Base-by-base conservation (phyloP, 2,329 filamentous ascomycete genomes). In the Fusarium sp. region DNA sequence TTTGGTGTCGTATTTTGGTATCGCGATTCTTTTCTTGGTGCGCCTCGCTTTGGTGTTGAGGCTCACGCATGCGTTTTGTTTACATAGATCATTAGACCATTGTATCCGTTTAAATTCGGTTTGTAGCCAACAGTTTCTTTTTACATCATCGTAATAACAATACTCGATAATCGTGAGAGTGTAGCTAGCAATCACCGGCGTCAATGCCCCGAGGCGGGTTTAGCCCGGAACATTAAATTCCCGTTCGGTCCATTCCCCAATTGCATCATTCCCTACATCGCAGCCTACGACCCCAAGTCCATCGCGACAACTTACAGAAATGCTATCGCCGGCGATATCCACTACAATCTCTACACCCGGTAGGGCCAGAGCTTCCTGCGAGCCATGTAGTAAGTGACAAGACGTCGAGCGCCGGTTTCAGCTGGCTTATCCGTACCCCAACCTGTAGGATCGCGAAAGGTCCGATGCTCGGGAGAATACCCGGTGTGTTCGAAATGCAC, bases 401-500 rank as follows among this genome's bases (percentile, higher is more conserved):
- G n/a, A 24, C 55, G 12, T 48, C 39, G 18, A 47, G 26, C 35
- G 18, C 30, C n/a, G 41, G 39, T 24, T 13, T 18, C n/a, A 48
- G 28, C 39, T 47, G 55, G 41, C 55, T 58, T 47, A 58, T 41
- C 30, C 47, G 45, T 39, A 12, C 47, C 51, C 14, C 12, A 54
- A 26, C 30, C 28, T 4, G 4, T 8, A 54, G 17, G 26, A 28
- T n/a, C 39, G 20, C 26, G 59, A 64, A 66, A 66, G 63, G 63
- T 63, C 59, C 63, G 59, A 45, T 64, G 59, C 38, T 55, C 63
- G 5, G 45, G 59, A 24, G 39, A 66, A 55, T 35, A 28, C 39
- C 59, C 58, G 22, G 36, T 55, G 15, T 45, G 39, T 36, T 35
- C 59, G 5, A 39, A 55, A 35, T 66, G 14, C n/a, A 22, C 51